Evolutionary conservation across 768 basidiomycete genomes (phyloP).

Genomic region (Ramaria sp.): DNA sequence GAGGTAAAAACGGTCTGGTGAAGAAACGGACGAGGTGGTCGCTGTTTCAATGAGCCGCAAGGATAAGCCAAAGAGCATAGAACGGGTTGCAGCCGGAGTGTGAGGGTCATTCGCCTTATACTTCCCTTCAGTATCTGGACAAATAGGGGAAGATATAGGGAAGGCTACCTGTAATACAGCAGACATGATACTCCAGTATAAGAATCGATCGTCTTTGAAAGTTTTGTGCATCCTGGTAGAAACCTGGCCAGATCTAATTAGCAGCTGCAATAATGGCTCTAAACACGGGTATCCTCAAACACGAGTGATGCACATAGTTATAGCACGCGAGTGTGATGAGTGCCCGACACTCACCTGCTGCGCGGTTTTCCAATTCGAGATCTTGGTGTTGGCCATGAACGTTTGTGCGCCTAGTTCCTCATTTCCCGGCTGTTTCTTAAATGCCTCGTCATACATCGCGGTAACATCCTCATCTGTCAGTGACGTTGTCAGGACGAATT

Average conservation of each 20-base stretch:
- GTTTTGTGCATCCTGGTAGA: conserved; percentile 76
- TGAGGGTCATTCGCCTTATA: conserved; percentile 58
- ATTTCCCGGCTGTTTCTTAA: conserved; percentile 67
- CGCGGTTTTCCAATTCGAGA: conserved; percentile 76
- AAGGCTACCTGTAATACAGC: conserved; percentile 61
- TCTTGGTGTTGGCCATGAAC: conserved; percentile 76
- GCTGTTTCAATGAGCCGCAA: conserved; percentile 61
- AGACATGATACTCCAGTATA: conserved; percentile 78
- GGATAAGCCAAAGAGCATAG: conserved; percentile 66
- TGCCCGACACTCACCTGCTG: conserved; percentile 48
- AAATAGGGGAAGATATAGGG: conserved; percentile 8
- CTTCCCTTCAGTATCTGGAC: background rate
- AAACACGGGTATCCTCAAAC: conserved; percentile 1
- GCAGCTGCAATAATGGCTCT: background rate
- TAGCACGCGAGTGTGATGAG: background rate
- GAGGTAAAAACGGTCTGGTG: conserved; percentile 69
- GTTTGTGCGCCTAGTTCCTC: conserved; percentile 79
- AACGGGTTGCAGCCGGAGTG: conserved; percentile 52
- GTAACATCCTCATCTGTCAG: conserved; percentile 66
- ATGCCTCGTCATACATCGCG: conserved; percentile 79
- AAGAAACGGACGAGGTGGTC: conserved; percentile 49
- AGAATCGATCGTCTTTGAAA: conserved; percentile 70
- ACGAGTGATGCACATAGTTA: background rate
- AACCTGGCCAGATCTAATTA: conserved; percentile 33
- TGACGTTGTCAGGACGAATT: conserved; percentile 13